These are phyloP conservation scores for Termitomyces sp. DNA, from an alignment of 768 basidiomycete species.

Conservation along the genomic window DNA sequence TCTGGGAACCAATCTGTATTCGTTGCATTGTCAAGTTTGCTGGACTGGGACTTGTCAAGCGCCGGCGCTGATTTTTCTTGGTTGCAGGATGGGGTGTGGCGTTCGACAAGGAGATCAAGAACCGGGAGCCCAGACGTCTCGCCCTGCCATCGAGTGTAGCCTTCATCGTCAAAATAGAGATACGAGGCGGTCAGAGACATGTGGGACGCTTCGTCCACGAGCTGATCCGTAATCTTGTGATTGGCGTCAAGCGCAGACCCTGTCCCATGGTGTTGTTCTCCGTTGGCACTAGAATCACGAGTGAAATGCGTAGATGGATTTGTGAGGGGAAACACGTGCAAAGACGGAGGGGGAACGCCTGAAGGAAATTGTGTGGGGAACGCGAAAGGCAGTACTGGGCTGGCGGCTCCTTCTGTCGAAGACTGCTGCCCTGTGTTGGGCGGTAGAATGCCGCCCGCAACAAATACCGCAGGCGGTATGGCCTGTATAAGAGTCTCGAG, in stretches of 20 bases:
- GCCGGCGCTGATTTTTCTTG: slow-evolving; percentile 21
- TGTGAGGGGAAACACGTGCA: slow-evolving; percentile 74
- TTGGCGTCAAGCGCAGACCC: slow-evolving; percentile 37
- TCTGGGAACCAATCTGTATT: slow-evolving; percentile 79
- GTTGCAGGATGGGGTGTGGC: slow-evolving; percentile 40
- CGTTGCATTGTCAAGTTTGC: slow-evolving; percentile 27
- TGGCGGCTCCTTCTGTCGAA: slow-evolving; percentile 17
- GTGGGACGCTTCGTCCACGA: slow-evolving; percentile 55
- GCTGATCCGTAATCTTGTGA: slow-evolving; percentile 38
- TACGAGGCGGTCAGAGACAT: slow-evolving; percentile 75
- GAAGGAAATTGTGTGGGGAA: slow-evolving; percentile 31
- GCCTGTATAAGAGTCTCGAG: slow-evolving; percentile 82
- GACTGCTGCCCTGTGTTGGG: slow-evolving; percentile 29
- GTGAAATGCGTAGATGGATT: slow-evolving; percentile 81
- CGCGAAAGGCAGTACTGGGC: slow-evolving; percentile 25
- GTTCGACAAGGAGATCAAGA: slow-evolving; percentile 78
- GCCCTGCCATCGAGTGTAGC: slow-evolving; percentile 87
- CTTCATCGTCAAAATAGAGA: slow-evolving; percentile 85
- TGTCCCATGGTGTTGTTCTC: slow-evolving; percentile 37
- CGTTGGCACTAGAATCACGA: slow-evolving; percentile 33
- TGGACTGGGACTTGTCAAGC: slow-evolving; percentile 23
- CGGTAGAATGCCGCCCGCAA: slow-evolving; percentile 45
- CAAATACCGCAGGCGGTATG: slow-evolving; percentile 78
- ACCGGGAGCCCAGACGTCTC: slow-evolving; percentile 91
- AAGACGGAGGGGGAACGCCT: slow-evolving; percentile 74